Evolutionary conservation across 2,329 filamentous ascomycete genomes (phyloP).

Genomic region (Diaporthe sp.): DNA sequence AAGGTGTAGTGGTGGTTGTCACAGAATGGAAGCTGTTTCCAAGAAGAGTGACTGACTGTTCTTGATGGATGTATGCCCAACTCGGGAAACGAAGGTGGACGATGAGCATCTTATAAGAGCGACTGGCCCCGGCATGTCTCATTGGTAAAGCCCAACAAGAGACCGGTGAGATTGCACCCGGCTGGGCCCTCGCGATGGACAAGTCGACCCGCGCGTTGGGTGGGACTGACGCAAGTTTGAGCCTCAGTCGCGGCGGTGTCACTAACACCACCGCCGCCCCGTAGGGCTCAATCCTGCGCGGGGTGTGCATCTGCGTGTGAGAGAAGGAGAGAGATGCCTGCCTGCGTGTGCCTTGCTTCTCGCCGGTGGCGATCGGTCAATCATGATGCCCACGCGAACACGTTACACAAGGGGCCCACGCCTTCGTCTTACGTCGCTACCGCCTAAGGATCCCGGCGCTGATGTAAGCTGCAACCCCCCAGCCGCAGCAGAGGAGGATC

Average conservation of each 20-base stretch:
- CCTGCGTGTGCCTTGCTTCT: constrained; percentile 2
- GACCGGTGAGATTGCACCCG: not conserved
- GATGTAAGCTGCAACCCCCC: constrained; percentile 40
- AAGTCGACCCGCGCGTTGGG: not conserved
- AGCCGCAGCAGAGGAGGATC: not conserved
- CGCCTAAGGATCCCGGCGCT: constrained; percentile 19
- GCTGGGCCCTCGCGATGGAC: not conserved
- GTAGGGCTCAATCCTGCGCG: constrained; percentile 34
- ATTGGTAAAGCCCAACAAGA: not conserved
- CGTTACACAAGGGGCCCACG: constrained; percentile 17
- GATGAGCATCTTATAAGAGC: not conserved
- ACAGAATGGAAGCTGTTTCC: not conserved
- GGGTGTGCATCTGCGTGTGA: not conserved
- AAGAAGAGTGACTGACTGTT: not conserved
- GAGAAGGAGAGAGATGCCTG: not conserved
- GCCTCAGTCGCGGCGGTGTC: constrained; percentile 36
- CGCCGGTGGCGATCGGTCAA: not conserved
- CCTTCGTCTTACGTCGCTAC: constrained; percentile 37
- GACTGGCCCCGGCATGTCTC: not conserved
- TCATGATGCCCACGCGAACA: constrained; percentile 13
- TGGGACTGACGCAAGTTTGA: constrained; percentile 16
- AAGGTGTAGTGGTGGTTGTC: not conserved
- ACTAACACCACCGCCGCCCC: constrained; percentile 31
- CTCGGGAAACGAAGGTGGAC: not conserved
- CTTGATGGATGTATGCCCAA: not conserved